Evolutionary conservation across 257 asterid species (phyloP), one percentile per base, ranked within the genome.

Genomic region (Dorcoceras hygrometricum): DNA sequence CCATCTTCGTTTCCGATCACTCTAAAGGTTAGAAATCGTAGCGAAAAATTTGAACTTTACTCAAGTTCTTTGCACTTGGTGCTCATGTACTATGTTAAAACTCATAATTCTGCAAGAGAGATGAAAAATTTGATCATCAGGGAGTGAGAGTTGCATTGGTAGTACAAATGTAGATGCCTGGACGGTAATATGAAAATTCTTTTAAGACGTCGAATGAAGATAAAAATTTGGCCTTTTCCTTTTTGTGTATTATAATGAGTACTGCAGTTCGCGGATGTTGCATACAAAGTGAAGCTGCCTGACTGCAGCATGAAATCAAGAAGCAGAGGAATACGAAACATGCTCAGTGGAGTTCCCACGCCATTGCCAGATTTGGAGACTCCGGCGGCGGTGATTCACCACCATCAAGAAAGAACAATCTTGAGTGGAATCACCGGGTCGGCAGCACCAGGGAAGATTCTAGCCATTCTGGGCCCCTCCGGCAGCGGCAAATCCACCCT

Each of bases 401-500:
- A 60, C 43, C 80, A 66, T 54, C 83, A 68, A 16, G 90, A 85
- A 51, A 81, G 85, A 12, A 79, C 80, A 10, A 83, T 91, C 69
- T 29, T 91, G 65, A 77, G 76, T 39, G 87, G 91, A 9, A 84
- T 91, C 65, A 89, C 96, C 2, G 98, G 98, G 27, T 72, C 80
- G 77, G 98, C 86, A 22, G 75, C 75, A 26, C 98, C 98, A 2
- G 98, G 98, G 6, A 76, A 82, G 59, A 75, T 87, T 69, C 77
- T 91, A 4, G 96, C 96, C 76, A 68, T 91, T 22, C 92, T 91
- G 1, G 98, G 98, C 2, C 98, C 98, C 4, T 91, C 98, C 11
- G 98, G 96, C 7, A 92, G 98, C 63, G 98, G 98, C 5, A 92
- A 92, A 71, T 92, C 98, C 23, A 92, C 98, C 60, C 85, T 91